phyloP scores from a whole-genome alignment of 148 eudicot species.

The Cornus controversa region DNA sequence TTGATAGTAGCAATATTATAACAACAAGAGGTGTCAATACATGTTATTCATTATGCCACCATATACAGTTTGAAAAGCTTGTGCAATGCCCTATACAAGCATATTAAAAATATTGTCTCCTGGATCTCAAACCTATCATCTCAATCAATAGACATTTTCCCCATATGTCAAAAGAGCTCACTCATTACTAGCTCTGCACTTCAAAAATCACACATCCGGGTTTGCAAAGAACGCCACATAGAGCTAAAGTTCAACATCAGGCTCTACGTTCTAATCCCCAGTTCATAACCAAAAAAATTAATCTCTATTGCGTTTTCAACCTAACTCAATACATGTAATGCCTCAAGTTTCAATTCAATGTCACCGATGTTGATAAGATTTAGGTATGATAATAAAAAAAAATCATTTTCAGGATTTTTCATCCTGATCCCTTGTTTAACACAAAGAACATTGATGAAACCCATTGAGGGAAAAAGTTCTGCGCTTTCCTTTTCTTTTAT shows the following conservation, averaged over 20 bases:
- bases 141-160: neutral
- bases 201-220: neutral
- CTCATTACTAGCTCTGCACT: neutral
- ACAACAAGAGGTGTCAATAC: neutral
- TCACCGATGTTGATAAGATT: no score
- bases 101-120: no score
- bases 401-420: neutral
- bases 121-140: neutral
- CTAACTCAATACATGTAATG: no score
- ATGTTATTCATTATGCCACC: neutral
- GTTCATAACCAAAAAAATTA: neutral
- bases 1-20: neutral
- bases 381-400: no score
- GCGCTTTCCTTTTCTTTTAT: no score
- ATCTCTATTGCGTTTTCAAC: no score
- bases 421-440: neutral
- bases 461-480: neutral
- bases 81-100: neutral
- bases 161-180: neutral
- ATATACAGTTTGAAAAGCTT: no score
- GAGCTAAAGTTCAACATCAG: neutral
- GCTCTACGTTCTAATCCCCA: neutral
- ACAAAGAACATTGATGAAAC: neutral
- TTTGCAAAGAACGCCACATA: neutral
- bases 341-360: neutral